These are phyloP conservation scores for Cyberlindnera americana DNA, from an alignment of 805 yeast species.

Conservation along the genomic window DNA sequence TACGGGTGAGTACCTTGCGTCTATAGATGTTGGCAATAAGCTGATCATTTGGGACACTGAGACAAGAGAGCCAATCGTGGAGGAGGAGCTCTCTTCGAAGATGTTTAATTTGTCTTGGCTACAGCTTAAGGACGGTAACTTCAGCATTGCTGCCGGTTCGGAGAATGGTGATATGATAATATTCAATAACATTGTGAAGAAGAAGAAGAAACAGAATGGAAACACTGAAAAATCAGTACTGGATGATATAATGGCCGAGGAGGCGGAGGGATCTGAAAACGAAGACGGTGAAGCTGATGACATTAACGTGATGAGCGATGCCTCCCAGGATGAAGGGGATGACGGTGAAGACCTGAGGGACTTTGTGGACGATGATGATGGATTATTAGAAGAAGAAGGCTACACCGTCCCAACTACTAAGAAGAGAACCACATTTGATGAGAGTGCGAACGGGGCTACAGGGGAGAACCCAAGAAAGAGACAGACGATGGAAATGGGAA, in stretches of 20 bases:
- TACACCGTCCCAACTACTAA: constrained; percentile 30
- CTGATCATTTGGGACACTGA: constrained; percentile 55
- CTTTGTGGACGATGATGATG: constrained; percentile 46
- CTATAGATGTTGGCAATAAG: constrained; percentile 47
- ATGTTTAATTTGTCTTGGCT: constrained; percentile 36
- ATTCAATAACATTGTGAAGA: constrained; percentile 27
- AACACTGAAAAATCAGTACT: constrained; percentile 7
- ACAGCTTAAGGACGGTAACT: constrained; percentile 18
- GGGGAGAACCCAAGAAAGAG: constrained; percentile 5
- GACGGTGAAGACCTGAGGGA: constrained; percentile 31
- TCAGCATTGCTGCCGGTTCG: constrained; percentile 33
- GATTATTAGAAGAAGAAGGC: constrained; percentile 61
- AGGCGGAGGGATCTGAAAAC: constrained; percentile 22
- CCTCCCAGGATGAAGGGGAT: constrained; percentile 18
- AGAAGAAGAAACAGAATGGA: constrained; percentile 13
- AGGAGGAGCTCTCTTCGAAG: constrained; percentile 28
- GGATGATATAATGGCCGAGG: constrained; percentile 24
- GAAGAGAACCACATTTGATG: constrained; percentile 17
- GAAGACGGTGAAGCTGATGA: constrained; percentile 30
- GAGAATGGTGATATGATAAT: constrained; percentile 39
- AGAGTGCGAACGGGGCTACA: neutral
- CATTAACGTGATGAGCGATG: constrained; percentile 25
- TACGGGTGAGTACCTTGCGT: constrained; percentile 56
- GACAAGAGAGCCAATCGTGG: constrained; percentile 32
- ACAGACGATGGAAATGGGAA: constrained; percentile 2